Conservation (phyloP, 1,284 basidiomycete genomes). For the Xerocomus minutiporus region DNA sequence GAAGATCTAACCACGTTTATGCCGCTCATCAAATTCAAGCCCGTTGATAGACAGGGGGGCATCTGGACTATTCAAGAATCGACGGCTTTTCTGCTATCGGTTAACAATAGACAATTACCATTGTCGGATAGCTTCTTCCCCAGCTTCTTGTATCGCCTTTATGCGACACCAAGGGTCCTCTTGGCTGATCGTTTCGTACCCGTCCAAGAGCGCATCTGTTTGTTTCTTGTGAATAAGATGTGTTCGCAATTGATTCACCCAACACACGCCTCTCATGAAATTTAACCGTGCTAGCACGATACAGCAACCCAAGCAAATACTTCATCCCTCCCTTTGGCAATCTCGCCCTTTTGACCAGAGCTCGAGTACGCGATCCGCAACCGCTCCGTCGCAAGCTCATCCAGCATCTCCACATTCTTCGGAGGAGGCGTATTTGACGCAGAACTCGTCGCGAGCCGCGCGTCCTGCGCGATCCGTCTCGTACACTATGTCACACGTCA, state of each 20-base stretch:
- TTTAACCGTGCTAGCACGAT: not conserved
- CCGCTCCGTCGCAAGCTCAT: conserved; percentile 70
- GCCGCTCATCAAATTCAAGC: not conserved
- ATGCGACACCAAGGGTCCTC: not conserved
- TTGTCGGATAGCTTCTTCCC: not conserved
- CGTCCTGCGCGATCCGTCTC: conserved; percentile 46
- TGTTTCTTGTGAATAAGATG: not conserved
- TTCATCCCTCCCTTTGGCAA: conserved; percentile 33
- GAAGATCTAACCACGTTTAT: too few species aligned
- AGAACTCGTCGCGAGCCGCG: conserved; percentile 37
- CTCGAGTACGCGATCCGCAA: conserved; percentile 53
- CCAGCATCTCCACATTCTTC: conserved; percentile 51
- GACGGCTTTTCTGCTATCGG: not conserved
- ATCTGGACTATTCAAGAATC: not conserved
- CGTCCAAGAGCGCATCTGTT: not conserved
- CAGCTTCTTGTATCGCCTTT: not conserved
- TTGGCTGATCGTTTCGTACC: not conserved
- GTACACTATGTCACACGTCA: conserved; percentile 43
- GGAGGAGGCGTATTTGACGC: conserved; percentile 55
- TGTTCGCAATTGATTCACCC: not conserved
- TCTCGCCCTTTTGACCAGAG: conserved; percentile 30
- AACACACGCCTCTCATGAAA: too few species aligned
- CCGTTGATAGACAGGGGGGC: not conserved
- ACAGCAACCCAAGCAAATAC: conserved; percentile 33
- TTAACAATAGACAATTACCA: not conserved